Evolutionary conservation across 2,329 filamentous ascomycete species (phyloP), one percentile per base, ranked within the genome.

Genomic region (Waltergamsia citrina): DNA sequence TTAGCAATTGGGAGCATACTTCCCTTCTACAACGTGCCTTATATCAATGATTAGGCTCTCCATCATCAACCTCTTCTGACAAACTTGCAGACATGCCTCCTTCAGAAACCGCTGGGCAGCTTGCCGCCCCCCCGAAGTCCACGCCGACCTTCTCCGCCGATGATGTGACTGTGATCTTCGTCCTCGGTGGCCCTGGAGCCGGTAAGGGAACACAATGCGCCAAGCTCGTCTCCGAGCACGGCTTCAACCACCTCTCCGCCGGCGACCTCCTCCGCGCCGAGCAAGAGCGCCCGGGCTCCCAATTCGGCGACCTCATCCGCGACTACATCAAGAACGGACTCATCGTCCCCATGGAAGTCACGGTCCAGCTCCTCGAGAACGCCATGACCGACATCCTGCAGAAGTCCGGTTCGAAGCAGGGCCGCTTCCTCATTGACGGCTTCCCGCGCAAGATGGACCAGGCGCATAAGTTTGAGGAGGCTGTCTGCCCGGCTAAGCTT

Each of bases 331-430:
- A 82, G 53, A 81, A 98, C 56, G 92, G 92, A 39, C 78, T 78
- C 48, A 98, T 98, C 58, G 92, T 98, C 43, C 92, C 92, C n/a
- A 94, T 94, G 85, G 90, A 96, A 60, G 87, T 96, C 33, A 98
- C 92, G 5, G 82, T 98, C 39, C 81, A 88, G 50, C 65, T 98
- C 23, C 74, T 98, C 28, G 88, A 95, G 63, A 94, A 94, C 59
- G 86, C 88, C 38, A 96, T 98, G 85, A 71, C 69, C 37, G 76
- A 72, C 7, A 69, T 74, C 10, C 74, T 94, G 34, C 52, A 67
- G 36, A 60, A 68, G 37, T 59, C 64, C 10, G 48, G 52, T 33
- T 47, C 43, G 34, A 51, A 52, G 43, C 80, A 77, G 56, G 73
- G 73, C 34, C 78, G 83, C 49, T 96, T 96, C 68, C 62, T 81